Conservation (phyloP, 495 filamentous ascomycete genomes). For the Collariella sp. region DNA sequence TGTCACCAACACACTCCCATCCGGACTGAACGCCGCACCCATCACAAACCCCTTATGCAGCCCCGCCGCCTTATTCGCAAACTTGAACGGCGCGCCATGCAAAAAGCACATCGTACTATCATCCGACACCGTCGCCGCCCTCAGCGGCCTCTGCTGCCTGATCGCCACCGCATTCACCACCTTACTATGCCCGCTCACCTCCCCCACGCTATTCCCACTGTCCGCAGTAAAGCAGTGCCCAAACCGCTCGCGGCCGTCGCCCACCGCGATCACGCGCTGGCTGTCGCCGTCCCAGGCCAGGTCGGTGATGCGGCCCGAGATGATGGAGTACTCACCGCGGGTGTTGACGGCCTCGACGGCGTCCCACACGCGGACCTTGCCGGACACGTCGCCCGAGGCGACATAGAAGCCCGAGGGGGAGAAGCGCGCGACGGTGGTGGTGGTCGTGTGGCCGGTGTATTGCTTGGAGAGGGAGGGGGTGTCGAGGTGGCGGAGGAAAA, state of each 20-base stretch:
- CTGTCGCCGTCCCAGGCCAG: slow-evolving; percentile 96
- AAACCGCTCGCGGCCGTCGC: slow-evolving; percentile 86
- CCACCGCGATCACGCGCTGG: slow-evolving; percentile 91
- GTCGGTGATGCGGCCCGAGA: slow-evolving; percentile 91
- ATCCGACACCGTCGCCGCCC: slow-evolving; percentile 84
- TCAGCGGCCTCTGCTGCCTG: slow-evolving; percentile 76
- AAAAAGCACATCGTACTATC: slow-evolving; percentile 85
- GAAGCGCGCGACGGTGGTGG: slow-evolving; percentile 88
- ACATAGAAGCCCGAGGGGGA: slow-evolving; percentile 91
- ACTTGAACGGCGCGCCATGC: slow-evolving; percentile 91
- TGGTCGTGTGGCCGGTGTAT: slow-evolving; percentile 81
- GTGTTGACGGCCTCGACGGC: slow-evolving; percentile 55
- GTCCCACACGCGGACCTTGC: slow-evolving; percentile 86
- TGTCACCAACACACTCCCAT: slow-evolving; percentile 73
- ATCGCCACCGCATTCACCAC: slow-evolving; percentile 87
- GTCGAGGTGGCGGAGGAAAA: slow-evolving; percentile 90
- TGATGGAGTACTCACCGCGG: slow-evolving; percentile 85
- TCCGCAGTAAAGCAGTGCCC: slow-evolving; percentile 94
- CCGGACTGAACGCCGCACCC: slow-evolving; percentile 82
- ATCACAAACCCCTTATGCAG: slow-evolving; percentile 84
- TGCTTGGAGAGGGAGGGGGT: slow-evolving; percentile 72
- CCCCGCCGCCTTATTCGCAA: slow-evolving; percentile 61
- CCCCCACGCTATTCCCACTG: slow-evolving; percentile 89
- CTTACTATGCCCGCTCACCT: slow-evolving; percentile 82
- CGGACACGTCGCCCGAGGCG: slow-evolving; percentile 83